Base-by-base conservation (phyloP, 192 early-diverging fungal genomes). In the Dissophora ornata region DNA sequence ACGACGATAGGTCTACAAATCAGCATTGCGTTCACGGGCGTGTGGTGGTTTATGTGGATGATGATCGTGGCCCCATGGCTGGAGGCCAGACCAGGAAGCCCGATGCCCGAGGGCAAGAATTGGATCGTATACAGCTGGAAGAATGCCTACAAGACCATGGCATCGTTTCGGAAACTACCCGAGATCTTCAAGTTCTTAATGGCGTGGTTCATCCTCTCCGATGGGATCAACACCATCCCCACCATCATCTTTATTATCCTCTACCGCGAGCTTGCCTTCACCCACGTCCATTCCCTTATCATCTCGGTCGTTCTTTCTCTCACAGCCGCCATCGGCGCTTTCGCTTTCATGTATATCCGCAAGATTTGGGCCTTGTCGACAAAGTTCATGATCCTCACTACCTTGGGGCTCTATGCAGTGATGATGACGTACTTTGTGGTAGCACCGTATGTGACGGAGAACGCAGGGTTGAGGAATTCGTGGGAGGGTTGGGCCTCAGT, bases 191-290 rank as follows among this genome's bases (percentile, higher is more conserved):
- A 81, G 57, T 89, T 90, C 62, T 80, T 92, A 38, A n/a, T 87
- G 0, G 80, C 82, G 0, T 92, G 88, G 87, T 91, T 90, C 66
- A 79, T 91, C 41, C 85, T 86, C 48, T 84, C 86, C 15, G 91
- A 92, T 57, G 86, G 83, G 2, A 77, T 86, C 62, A 88, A 57
- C 57, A 87, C 88, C 28, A 62, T 88, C 48, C 46, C 65, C n/a
- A 52, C 81, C 16, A 81, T 90, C 15, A 74, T 85, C 19, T 77
- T 87, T 19, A 62, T 92, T 10, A 91, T 86, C 57, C 82, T 78
- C 10, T 85, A 86, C 55, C 77, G 71, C 12, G 83, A 85, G 29
- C 74, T 92, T 46, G 61, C 65, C 21, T 75, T 88, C 45, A 62
- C 54, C 9, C 62, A 83, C 30, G 55, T 51, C 2, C 67, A 85